These are phyloP conservation scores for Ophiostoma triangulosporum DNA, from an alignment of 2,329 filamentous ascomycete species.

Conservation along the genomic window DNA sequence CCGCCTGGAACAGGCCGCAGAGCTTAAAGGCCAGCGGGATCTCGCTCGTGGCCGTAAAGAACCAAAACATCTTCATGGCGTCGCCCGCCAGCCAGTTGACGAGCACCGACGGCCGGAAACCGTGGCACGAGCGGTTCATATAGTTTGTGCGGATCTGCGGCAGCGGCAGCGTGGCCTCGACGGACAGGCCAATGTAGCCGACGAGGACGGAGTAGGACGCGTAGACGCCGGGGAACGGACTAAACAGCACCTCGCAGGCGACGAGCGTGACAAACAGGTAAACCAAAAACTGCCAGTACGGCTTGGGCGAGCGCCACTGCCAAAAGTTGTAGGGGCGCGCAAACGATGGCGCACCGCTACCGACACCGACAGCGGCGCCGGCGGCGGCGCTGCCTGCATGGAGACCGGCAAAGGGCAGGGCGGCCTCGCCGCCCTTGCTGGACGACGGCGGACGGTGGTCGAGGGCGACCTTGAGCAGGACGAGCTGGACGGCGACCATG, in stretches of 20 bases:
- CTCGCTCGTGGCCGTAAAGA: conserved; percentile 55
- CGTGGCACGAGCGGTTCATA: conserved; percentile 55
- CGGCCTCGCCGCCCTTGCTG: conserved; percentile 45
- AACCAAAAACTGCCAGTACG: conserved; percentile 66
- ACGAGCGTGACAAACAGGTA: conserved; percentile 51
- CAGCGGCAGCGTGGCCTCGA: conserved; percentile 70
- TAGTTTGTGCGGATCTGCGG: conserved; percentile 66
- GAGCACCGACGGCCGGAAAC: conserved; percentile 63
- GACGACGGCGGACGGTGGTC: conserved; percentile 50
- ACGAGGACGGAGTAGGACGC: conserved; percentile 51
- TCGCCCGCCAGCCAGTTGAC: conserved; percentile 70
- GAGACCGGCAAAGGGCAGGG: conserved; percentile 47
- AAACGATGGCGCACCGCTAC: conserved; percentile 18
- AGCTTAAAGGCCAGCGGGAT: conserved; percentile 72
- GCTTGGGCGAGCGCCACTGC: conserved; percentile 63
- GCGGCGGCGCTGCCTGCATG: conserved; percentile 15
- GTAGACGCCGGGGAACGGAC: conserved; percentile 44
- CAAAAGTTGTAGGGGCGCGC: conserved; percentile 63
- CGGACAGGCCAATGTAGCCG: conserved; percentile 61
- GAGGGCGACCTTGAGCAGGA: conserved; percentile 54
- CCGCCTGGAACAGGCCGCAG: conserved; percentile 69
- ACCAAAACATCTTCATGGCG: conserved; percentile 79
- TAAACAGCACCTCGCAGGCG: conserved; percentile 53
- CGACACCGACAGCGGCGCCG: no score
- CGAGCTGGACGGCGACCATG: conserved; percentile 50